Conservation (phyloP, 352 stramenopile species). For the Pythium guiyangense region DNA sequence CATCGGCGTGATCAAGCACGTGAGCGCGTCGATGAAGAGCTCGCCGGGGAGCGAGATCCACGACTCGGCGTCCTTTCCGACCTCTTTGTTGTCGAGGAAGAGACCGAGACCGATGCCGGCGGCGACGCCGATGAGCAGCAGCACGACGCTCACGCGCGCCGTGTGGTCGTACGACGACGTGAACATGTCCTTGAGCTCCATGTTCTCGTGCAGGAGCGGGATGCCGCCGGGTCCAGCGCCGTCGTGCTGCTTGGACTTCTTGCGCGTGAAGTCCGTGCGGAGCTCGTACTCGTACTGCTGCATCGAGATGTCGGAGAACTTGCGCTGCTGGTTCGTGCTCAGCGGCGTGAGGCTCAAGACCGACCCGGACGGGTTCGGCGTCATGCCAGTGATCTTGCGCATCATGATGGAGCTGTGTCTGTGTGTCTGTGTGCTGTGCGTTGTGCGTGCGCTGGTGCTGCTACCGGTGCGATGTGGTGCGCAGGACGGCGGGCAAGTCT, state of each 20-base stretch:
- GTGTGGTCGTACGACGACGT: slow-evolving; percentile 11
- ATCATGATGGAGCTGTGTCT: slow-evolving; percentile 1
- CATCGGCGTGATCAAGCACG: slow-evolving; percentile 40
- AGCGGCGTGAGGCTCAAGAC: slow-evolving; percentile 14
- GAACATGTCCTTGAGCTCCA: slow-evolving; percentile 16
- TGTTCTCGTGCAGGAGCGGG: slow-evolving; percentile 9
- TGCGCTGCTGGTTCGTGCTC: slow-evolving; percentile 6
- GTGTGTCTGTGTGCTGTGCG: too few relatives aligned
- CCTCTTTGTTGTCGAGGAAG: slow-evolving; percentile 19
- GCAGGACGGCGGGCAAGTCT: too few relatives aligned
- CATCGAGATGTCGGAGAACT: slow-evolving; percentile 12
- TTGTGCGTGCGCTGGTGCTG: too few relatives aligned
- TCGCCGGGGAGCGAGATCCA: slow-evolving; percentile 33
- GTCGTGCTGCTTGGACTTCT: slow-evolving; percentile 12
- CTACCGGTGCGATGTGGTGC: too few relatives aligned
- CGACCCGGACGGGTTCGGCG: slow-evolving; percentile 5
- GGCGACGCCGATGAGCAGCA: slow-evolving; percentile 16
- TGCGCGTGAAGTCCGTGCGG: slow-evolving; percentile 17
- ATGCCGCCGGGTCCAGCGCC: background rate
- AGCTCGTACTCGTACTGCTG: slow-evolving; percentile 14
- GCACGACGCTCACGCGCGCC: slow-evolving; percentile 14
- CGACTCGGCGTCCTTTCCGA: slow-evolving; percentile 9
- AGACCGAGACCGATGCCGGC: slow-evolving; percentile 24
- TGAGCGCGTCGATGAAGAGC: slow-evolving; percentile 39
- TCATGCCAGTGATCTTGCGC: slow-evolving; percentile 13